Conservation (phyloP, 78 protist genomes). For the Protostelium mycophagum region DNA sequence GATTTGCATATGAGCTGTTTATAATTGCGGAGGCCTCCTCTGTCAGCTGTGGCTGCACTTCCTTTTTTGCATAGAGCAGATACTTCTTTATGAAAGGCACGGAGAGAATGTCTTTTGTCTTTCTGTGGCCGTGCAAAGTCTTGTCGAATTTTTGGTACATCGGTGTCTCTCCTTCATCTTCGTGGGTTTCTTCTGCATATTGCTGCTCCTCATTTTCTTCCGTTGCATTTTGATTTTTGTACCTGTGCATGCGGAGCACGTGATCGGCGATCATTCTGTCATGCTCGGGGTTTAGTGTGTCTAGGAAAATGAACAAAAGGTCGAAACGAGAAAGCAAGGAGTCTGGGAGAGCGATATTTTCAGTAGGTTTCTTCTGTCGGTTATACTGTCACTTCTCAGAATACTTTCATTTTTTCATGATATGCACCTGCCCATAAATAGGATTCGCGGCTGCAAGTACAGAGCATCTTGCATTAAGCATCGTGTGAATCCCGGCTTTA, state of each 20-base stretch:
- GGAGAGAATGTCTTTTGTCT: conserved; percentile 26
- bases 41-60: conserved; percentile 50
- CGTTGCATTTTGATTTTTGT: neutral
- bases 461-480: conserved; percentile 97
- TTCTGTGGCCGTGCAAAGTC: conserved; percentile 25
- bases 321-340: conserved; percentile 99
- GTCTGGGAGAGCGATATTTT: conserved; percentile 96
- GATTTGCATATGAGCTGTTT: conserved; percentile 17
- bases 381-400: conserved; percentile 73
- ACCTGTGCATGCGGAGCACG: conserved; percentile 87
- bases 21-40: conserved; percentile 38
- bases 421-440: conserved; percentile 77
- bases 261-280: conserved; percentile 78
- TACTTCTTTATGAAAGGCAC: conserved; percentile 71
- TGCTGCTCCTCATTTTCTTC: neutral
- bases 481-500: conserved; percentile 99
- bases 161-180: conserved; percentile 25
- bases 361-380: conserved; percentile 37
- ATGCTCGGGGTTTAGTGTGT: conserved; percentile 37
- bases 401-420: too few relatives aligned
- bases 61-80: conserved; percentile 48
- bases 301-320: conserved; percentile 93
- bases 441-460: conserved; percentile 99
- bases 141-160: conserved; percentile 36
- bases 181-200: neutral